Percentiles rank a stretch among this genome's conserved stretches.
Evolutionary conservation across 768 basidiomycete species (phyloP).

Genomic region (Suillus placidus): DNA sequence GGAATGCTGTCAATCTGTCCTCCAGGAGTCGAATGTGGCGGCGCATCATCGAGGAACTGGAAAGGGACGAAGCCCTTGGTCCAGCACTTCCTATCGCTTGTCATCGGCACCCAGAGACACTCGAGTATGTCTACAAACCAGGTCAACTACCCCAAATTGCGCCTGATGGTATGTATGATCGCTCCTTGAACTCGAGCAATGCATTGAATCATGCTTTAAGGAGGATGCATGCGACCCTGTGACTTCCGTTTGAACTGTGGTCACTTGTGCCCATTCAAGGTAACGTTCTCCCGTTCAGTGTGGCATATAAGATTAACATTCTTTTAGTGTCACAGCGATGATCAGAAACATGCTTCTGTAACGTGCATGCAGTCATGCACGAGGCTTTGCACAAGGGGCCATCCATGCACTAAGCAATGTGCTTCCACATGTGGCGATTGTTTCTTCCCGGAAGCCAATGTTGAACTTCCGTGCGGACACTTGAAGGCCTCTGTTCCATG

Average conservation of each 20-base stretch:
- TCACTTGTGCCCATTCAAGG: conserved; percentile 65
- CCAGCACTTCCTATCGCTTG: conserved; percentile 59
- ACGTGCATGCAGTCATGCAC: conserved; percentile 52
- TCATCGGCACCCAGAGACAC: conserved; percentile 50
- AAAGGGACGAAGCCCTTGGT: conserved; percentile 49
- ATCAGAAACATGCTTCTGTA: conserved; percentile 52
- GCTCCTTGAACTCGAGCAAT: background rate
- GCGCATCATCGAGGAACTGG: conserved; percentile 58
- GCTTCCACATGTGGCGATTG: conserved; percentile 56
- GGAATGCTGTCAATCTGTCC: conserved; percentile 60
- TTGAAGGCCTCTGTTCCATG: conserved; percentile 46
- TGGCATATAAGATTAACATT: background rate
- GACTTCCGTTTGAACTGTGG: conserved; percentile 57
- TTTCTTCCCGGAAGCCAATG: conserved; percentile 44
- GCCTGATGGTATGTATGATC: conserved; percentile 51
- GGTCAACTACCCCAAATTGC: conserved; percentile 52
- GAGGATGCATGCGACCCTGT: conserved; percentile 66
- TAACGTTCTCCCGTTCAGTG: conserved; percentile 24
- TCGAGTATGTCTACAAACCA: conserved; percentile 48
- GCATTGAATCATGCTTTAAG: conserved; percentile 30
- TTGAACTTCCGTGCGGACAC: conserved; percentile 65
- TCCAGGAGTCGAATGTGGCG: conserved; percentile 60
- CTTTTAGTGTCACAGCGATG: conserved; percentile 61
- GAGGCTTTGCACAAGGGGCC: conserved; percentile 53
- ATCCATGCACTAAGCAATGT: conserved; percentile 62